Evolutionary conservation across 495 filamentous ascomycete genomes (phyloP).

Genomic region (Elasticomyces elasticus): DNA sequence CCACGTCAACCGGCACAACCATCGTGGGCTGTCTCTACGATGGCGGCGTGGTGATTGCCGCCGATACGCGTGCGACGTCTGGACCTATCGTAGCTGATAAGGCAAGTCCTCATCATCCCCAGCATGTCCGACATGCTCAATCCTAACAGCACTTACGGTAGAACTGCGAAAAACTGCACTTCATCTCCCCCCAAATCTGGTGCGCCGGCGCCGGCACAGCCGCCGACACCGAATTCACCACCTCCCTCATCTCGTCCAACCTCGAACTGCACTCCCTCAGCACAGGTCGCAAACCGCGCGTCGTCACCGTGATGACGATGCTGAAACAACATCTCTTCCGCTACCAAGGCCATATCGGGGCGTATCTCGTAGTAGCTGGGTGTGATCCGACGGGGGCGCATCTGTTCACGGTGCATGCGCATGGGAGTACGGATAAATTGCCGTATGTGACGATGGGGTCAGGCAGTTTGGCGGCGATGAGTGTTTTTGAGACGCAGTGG

Average conservation of each 20-base stretch:
- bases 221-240: conserved; percentile 98
- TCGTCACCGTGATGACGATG: conserved; percentile 99
- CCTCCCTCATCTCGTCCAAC: conserved; percentile 94
- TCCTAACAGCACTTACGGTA: conserved; percentile 21
- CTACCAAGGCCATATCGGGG: conserved; percentile 95
- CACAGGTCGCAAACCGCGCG: conserved; percentile 89
- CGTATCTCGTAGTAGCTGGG: conserved; percentile 94
- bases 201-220: conserved; percentile 97
- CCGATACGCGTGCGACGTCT: conserved; percentile 94
- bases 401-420: conserved; percentile 96
- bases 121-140: neutral
- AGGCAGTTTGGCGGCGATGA: conserved; percentile 93
- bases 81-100: conserved; percentile 99
- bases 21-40: conserved; percentile 98
- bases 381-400: conserved; percentile 95
- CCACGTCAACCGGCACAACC: conserved; percentile 96
- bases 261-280: conserved; percentile 93
- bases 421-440: conserved; percentile 96
- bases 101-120: conserved; percentile 34
- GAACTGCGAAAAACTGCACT: conserved; percentile 99
- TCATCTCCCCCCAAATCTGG: conserved; percentile 98
- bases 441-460: conserved; percentile 99
- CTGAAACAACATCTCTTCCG: conserved; percentile 99
- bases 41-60: conserved; percentile 93
- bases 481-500: conserved; percentile 95